phyloP scores from a whole-genome alignment of 345 rosid genomes.

The Boechera stricta region DNA sequence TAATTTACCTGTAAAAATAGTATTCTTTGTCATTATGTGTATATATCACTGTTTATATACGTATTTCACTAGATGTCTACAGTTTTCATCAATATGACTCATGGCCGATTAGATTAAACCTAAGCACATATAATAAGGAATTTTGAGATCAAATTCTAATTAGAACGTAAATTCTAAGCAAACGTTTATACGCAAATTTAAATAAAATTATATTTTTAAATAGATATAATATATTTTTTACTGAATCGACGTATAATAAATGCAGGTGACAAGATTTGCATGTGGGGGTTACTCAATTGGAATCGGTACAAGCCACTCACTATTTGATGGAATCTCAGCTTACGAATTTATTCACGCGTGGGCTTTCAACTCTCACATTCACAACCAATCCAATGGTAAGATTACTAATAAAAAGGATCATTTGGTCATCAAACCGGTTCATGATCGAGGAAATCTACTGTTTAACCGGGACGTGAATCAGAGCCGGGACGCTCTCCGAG shows the following conservation, averaged over 20 bases:
- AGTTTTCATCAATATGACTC: constrained; percentile 20
- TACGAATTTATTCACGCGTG: constrained; percentile 59
- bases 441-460: constrained; percentile 55
- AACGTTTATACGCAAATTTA: not conserved
- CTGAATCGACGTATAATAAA: not conserved
- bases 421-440: constrained; percentile 51
- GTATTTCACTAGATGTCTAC: not conserved
- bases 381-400: constrained; percentile 27
- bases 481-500: constrained; percentile 9
- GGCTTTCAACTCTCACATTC: constrained; percentile 55
- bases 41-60: constrained; percentile 4
- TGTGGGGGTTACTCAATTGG: constrained; percentile 76
- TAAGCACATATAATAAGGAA: not conserved
- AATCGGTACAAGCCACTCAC: constrained; percentile 66
- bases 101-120: not conserved
- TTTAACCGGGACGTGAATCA: constrained; percentile 32
- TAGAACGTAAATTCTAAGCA: not conserved
- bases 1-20: not conserved
- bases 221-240: not conserved
- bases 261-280: constrained; percentile 68
- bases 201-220: not conserved
- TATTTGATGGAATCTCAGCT: constrained; percentile 70
- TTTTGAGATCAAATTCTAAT: not conserved
- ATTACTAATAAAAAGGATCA: constrained; percentile 11
- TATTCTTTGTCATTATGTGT: not conserved